phyloP scores from a whole-genome alignment of 106 monocot genomes.

The Chionographis japonica region DNA sequence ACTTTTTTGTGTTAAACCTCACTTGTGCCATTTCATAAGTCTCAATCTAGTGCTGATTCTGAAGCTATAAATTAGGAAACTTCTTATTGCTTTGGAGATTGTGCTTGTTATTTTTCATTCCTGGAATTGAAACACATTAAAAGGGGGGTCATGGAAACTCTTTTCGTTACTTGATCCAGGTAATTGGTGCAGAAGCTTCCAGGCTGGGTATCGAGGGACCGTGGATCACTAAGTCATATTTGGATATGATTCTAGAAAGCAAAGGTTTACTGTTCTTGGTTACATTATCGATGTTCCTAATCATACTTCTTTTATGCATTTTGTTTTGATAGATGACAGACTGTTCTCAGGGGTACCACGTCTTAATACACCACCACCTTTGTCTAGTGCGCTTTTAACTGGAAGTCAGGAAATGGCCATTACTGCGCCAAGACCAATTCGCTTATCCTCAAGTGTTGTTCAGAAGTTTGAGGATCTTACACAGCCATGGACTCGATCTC shows the following conservation, averaged over 20 bases:
- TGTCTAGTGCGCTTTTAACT: slow-evolving; percentile 35
- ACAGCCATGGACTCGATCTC: slow-evolving; percentile 96
- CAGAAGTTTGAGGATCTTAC: slow-evolving; percentile 62
- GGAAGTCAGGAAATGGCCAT: slow-evolving; percentile 54
- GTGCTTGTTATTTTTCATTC: neutral
- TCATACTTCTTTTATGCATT: neutral
- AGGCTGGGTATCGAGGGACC: slow-evolving; percentile 68
- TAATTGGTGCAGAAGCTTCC: slow-evolving; percentile 70
- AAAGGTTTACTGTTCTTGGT: slow-evolving; percentile 51
- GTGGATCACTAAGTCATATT: slow-evolving; percentile 95
- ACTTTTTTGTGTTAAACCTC: too few relatives aligned
- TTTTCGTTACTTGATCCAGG: slow-evolving; percentile 27
- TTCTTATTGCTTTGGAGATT: too few relatives aligned
- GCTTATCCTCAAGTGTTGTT: slow-evolving; percentile 34
- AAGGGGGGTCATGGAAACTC: neutral
- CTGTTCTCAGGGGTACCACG: slow-evolving; percentile 73
- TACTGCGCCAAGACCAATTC: slow-evolving; percentile 67
- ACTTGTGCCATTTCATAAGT: too few relatives aligned
- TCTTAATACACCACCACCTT: slow-evolving; percentile 91
- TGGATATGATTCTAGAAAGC: slow-evolving; percentile 95
- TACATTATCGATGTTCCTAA: neutral
- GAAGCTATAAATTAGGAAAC: too few relatives aligned
- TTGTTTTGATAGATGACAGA: slow-evolving; percentile 1
- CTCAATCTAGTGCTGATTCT: too few relatives aligned
- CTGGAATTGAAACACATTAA: neutral